Percentiles rank a stretch among this genome's conserved stretches.
Evolutionary conservation across 2,329 filamentous ascomycete species (phyloP).

Genomic region (Fonsecaea pugnacius): DNA sequence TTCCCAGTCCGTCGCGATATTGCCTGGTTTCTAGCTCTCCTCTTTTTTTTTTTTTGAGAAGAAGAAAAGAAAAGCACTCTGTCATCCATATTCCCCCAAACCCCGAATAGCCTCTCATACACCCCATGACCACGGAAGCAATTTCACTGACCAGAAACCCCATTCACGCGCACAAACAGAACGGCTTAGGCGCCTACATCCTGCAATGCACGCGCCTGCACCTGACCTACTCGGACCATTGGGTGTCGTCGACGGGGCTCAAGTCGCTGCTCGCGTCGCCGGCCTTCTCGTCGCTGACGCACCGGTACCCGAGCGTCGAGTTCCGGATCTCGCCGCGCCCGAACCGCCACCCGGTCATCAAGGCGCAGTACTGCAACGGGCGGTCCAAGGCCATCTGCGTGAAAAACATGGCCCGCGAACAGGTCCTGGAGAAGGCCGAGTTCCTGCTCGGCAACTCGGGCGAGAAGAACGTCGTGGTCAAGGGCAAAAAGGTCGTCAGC

Average conservation of each 20-base stretch:
- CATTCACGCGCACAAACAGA: slow-evolving; percentile 63
- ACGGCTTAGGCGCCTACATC: slow-evolving; percentile 95
- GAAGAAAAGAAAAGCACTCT: too few species aligned
- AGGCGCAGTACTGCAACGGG: slow-evolving; percentile 92
- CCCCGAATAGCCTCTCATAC: neutral
- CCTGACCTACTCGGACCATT: slow-evolving; percentile 97
- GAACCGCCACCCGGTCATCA: slow-evolving; percentile 84
- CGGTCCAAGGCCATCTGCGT: slow-evolving; percentile 84
- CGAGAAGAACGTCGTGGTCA: slow-evolving; percentile 57
- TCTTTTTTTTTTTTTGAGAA: too few species aligned
- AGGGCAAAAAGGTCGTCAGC: slow-evolving; percentile 62
- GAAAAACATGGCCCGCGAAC: slow-evolving; percentile 77
- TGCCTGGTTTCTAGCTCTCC: too few species aligned
- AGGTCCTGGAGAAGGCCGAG: slow-evolving; percentile 78
- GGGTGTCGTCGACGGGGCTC: slow-evolving; percentile 91
- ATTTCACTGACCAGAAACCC: neutral
- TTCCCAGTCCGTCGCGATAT: too few species aligned
- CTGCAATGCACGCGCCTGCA: slow-evolving; percentile 95
- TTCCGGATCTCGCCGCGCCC: slow-evolving; percentile 89
- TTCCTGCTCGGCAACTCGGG: slow-evolving; percentile 53
- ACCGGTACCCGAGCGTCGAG: slow-evolving; percentile 83
- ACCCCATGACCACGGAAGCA: neutral
- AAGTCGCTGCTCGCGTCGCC: slow-evolving; percentile 63
- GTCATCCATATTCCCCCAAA: neutral
- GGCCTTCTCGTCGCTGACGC: slow-evolving; percentile 74